Percentiles rank a stretch among this genome's conserved stretches.
Evolutionary conservation across 495 filamentous ascomycete genomes (phyloP).

Genomic region (Xylaria acuta): DNA sequence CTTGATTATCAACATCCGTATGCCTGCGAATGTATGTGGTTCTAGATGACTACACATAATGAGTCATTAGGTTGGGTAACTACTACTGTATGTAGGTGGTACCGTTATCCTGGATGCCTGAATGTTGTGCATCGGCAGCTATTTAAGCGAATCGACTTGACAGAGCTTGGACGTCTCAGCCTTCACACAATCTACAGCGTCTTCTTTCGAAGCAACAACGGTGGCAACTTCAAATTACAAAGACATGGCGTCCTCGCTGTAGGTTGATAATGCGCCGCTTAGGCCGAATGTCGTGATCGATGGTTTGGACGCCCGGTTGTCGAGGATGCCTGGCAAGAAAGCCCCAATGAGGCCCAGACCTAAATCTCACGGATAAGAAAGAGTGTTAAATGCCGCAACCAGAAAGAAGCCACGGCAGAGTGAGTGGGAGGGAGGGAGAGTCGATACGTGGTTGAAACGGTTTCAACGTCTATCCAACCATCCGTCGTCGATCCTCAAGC

Average conservation of each 20-base stretch:
- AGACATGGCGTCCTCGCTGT: background rate
- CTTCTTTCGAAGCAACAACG: background rate
- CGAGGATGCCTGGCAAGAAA: background rate
- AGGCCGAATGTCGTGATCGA: background rate
- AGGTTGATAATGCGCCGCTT: background rate
- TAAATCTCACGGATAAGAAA: background rate
- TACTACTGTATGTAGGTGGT: background rate
- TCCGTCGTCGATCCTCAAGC: background rate
- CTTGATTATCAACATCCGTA: too few species aligned
- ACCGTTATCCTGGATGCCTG: background rate
- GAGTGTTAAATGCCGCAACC: background rate
- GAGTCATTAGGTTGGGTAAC: too few species aligned
- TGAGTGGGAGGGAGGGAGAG: background rate
- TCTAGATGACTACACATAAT: too few species aligned
- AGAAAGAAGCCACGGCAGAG: background rate
- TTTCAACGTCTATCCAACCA: slow-evolving; percentile 5
- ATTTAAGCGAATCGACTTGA: background rate
- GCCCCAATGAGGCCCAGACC: background rate
- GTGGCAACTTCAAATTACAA: background rate
- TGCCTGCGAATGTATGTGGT: too few species aligned
- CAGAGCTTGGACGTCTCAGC: background rate
- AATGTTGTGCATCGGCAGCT: background rate
- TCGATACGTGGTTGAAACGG: background rate
- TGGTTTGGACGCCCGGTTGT: background rate
- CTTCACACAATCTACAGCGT: background rate